Percentiles rank a stretch among this genome's conserved stretches.
Conservation (phyloP, 2,329 filamentous ascomycete genomes). For the Alternaria brassicicola region DNA sequence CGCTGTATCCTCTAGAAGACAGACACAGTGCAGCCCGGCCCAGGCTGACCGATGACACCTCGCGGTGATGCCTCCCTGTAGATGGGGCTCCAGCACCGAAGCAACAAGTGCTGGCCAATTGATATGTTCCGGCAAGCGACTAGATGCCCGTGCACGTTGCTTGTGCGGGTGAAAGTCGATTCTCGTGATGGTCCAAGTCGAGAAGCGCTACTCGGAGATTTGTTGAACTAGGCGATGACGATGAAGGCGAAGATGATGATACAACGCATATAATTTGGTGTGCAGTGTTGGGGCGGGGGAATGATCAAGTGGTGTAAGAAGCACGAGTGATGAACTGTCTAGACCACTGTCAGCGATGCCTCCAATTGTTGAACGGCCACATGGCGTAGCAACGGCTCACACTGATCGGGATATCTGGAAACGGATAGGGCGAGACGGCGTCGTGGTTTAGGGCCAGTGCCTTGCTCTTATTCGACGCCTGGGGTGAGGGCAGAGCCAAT, state of each 20-base stretch:
- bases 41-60: slow-evolving; percentile 39
- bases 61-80: slow-evolving; percentile 28
- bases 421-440: slow-evolving; percentile 38
- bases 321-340: slow-evolving; percentile 29
- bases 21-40: slow-evolving; percentile 43
- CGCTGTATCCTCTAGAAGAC: slow-evolving; percentile 39
- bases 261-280: slow-evolving; percentile 21
- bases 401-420: slow-evolving; percentile 40
- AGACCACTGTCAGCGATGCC: slow-evolving; percentile 36
- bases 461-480: slow-evolving; percentile 43
- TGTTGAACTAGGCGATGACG: slow-evolving; percentile 37
- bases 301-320: slow-evolving; percentile 32
- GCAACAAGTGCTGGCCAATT: slow-evolving; percentile 41
- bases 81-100: slow-evolving; percentile 35
- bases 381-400: slow-evolving; percentile 33
- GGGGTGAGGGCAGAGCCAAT: slow-evolving; percentile 40
- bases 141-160: slow-evolving; percentile 32
- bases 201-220: slow-evolving; percentile 39
- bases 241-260: slow-evolving; percentile 27
- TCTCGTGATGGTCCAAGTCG: slow-evolving; percentile 38
- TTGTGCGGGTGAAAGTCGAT: slow-evolving; percentile 39
- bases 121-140: slow-evolving; percentile 34
- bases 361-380: slow-evolving; percentile 15
- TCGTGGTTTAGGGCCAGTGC: slow-evolving; percentile 33
- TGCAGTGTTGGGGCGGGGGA: slow-evolving; percentile 2